Conservation (phyloP, 2,329 filamentous ascomycete species). For the Pseudonectria buxi region DNA sequence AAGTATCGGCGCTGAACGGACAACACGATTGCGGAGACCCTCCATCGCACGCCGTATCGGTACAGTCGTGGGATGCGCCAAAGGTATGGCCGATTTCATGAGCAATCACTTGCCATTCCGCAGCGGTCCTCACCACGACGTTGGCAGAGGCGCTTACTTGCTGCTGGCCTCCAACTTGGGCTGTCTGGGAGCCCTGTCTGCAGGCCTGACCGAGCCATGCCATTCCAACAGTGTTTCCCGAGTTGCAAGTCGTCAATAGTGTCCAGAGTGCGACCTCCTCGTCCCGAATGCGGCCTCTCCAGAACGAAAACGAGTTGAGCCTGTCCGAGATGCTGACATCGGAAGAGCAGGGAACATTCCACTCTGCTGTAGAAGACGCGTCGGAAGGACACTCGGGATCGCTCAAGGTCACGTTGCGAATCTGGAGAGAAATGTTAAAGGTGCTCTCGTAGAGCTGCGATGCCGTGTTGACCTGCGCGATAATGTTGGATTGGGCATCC, state of each 20-base stretch:
- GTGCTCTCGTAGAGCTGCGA: slow-evolving; percentile 73
- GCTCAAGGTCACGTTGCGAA: slow-evolving; percentile 70
- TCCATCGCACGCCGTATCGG: slow-evolving; percentile 53
- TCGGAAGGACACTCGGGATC: slow-evolving; percentile 61
- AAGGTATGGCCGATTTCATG: slow-evolving; percentile 86
- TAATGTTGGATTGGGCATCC: slow-evolving; percentile 59
- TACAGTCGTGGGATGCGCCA: slow-evolving; percentile 84
- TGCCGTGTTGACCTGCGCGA: slow-evolving; percentile 70
- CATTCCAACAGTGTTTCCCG: slow-evolving; percentile 70
- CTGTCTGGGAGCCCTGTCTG: slow-evolving; percentile 35
- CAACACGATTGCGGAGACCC: slow-evolving; percentile 57
- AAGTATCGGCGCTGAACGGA: slow-evolving; percentile 56
- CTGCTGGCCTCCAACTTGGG: slow-evolving; percentile 74
- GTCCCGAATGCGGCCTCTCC: slow-evolving; percentile 59
- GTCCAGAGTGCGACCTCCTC: slow-evolving; percentile 84
- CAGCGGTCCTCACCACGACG: slow-evolving; percentile 60
- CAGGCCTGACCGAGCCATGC: slow-evolving; percentile 82
- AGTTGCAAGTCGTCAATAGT: slow-evolving; percentile 65
- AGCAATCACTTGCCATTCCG: slow-evolving; percentile 83
- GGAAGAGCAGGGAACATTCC: slow-evolving; percentile 66
- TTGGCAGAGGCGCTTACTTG: slow-evolving; percentile 79
- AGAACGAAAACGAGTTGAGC: slow-evolving; percentile 71
- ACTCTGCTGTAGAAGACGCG: slow-evolving; percentile 55
- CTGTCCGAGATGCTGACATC: slow-evolving; percentile 59
- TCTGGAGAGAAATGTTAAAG: slow-evolving; percentile 81